Evolutionary conservation across 352 stramenopile species (phyloP).

Genomic region (Pythium folliculosum): DNA sequence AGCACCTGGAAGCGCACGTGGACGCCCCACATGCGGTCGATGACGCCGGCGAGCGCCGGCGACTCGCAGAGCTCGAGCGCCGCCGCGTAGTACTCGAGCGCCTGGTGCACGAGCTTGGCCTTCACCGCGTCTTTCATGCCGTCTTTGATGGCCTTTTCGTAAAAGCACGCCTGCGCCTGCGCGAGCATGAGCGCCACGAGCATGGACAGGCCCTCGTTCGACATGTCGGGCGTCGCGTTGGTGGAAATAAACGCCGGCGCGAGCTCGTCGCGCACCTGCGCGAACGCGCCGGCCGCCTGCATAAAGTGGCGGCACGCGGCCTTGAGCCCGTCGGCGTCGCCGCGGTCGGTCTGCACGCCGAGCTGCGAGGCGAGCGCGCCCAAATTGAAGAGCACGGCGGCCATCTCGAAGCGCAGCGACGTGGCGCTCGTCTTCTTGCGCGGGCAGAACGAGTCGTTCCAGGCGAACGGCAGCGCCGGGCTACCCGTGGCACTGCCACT

Average conservation of each 20-base stretch:
- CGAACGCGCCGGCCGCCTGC: constrained; percentile 74
- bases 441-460: constrained; percentile 90
- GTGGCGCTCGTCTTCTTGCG: constrained; percentile 77
- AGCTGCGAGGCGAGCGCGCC: constrained; percentile 82
- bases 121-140: constrained; percentile 83
- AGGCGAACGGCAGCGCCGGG: constrained; percentile 76
- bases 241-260: constrained; percentile 39
- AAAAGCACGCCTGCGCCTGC: constrained; percentile 90
- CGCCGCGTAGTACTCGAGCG: constrained; percentile 61
- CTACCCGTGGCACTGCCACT: constrained; percentile 21
- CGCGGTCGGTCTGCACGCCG: constrained; percentile 79
- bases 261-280: constrained; percentile 58
- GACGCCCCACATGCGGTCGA: constrained; percentile 67
- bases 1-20: constrained; percentile 73
- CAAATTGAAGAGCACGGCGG: constrained; percentile 88
- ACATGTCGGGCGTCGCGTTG: constrained; percentile 59
- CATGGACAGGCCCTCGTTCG: constrained; percentile 65
- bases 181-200: constrained; percentile 77
- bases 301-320: constrained; percentile 86
- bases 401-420: constrained; percentile 72
- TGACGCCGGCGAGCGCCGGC: constrained; percentile 41
- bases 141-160: constrained; percentile 91
- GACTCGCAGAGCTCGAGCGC: constrained; percentile 64
- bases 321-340: constrained; percentile 76
- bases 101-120: constrained; percentile 81